phyloP scores from a whole-genome alignment of 2,329 filamentous ascomycete species.

The Lachnellula willkommii region DNA sequence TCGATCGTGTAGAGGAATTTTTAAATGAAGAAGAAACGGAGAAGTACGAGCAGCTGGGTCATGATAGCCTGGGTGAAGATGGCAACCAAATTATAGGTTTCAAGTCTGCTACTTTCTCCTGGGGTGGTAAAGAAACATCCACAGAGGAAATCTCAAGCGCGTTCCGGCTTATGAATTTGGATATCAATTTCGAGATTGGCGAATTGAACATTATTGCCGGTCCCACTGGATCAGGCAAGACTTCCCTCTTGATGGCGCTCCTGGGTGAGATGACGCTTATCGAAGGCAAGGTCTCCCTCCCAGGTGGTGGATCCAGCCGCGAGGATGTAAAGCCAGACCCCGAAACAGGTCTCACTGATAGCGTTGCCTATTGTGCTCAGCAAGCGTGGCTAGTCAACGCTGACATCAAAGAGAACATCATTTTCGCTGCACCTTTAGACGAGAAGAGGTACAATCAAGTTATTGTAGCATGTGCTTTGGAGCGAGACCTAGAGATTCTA shows the following conservation, averaged over 20 bases:
- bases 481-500: constrained; percentile 86
- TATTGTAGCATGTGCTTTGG: constrained; percentile 82
- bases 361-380: constrained; percentile 92
- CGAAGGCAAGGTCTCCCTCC: constrained; percentile 74
- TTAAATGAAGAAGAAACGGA: constrained; percentile 90
- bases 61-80: constrained; percentile 61
- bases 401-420: constrained; percentile 91
- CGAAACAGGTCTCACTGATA: constrained; percentile 81
- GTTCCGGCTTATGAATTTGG: constrained; percentile 77
- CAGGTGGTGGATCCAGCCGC: constrained; percentile 70
- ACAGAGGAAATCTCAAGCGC: constrained; percentile 61
- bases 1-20: constrained; percentile 95
- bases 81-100: constrained; percentile 78
- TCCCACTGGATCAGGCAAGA: constrained; percentile 91
- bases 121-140: constrained; percentile 67
- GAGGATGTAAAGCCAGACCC: constrained; percentile 79
- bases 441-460: constrained; percentile 81
- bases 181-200: constrained; percentile 77
- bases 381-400: constrained; percentile 96
- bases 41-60: constrained; percentile 80
- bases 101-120: constrained; percentile 77
- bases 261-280: constrained; percentile 92
- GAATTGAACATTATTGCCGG: constrained; percentile 90
- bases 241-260: constrained; percentile 89
- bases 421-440: constrained; percentile 79